Evolutionary conservation across 2,329 filamentous ascomycete genomes (phyloP).

Genomic region (Alternaria ethzedia): DNA sequence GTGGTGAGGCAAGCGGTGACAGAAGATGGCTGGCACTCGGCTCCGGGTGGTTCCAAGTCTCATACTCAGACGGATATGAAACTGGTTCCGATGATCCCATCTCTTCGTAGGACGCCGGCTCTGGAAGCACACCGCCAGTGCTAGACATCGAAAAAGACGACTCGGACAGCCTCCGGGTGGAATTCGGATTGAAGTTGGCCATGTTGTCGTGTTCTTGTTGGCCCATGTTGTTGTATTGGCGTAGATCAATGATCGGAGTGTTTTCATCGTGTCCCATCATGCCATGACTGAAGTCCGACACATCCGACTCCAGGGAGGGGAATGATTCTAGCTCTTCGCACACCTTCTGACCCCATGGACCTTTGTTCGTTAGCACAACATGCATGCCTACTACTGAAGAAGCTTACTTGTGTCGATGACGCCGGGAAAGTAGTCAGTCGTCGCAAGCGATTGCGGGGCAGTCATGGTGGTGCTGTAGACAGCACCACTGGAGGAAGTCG

Average conservation of each 20-base stretch:
- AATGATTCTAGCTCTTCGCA: slow-evolving; percentile 49
- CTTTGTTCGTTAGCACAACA: slow-evolving; percentile 33
- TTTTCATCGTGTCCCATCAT: slow-evolving; percentile 49
- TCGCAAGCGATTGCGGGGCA: slow-evolving; percentile 23
- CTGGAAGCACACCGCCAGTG: slow-evolving; percentile 62
- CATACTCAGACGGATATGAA: slow-evolving; percentile 66
- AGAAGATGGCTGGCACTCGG: slow-evolving; percentile 70
- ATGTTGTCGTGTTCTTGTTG: slow-evolving; percentile 41
- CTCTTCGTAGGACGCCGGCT: slow-evolving; percentile 75
- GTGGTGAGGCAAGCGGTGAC: slow-evolving; percentile 76
- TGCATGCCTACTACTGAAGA: background rate
- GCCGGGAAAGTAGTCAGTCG: slow-evolving; percentile 44
- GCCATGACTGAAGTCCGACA: slow-evolving; percentile 46
- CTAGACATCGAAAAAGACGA: slow-evolving; percentile 77
- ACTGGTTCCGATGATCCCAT: slow-evolving; percentile 72
- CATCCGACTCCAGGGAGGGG: slow-evolving; percentile 48
- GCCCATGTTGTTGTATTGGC: slow-evolving; percentile 44
- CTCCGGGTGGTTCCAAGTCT: slow-evolving; percentile 70
- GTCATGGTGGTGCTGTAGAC: slow-evolving; percentile 30
- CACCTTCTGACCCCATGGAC: slow-evolving; percentile 49
- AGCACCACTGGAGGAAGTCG: slow-evolving; percentile 29
- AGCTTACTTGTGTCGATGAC: slow-evolving; percentile 49
- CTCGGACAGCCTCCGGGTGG: slow-evolving; percentile 70
- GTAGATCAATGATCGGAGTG: slow-evolving; percentile 49
- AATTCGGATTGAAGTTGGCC: slow-evolving; percentile 52